Percentiles rank a stretch among this genome's conserved stretches.
These are phyloP conservation scores for Pisolithus orientalis DNA, from an alignment of 768 basidiomycete genomes.

Conservation along the genomic window DNA sequence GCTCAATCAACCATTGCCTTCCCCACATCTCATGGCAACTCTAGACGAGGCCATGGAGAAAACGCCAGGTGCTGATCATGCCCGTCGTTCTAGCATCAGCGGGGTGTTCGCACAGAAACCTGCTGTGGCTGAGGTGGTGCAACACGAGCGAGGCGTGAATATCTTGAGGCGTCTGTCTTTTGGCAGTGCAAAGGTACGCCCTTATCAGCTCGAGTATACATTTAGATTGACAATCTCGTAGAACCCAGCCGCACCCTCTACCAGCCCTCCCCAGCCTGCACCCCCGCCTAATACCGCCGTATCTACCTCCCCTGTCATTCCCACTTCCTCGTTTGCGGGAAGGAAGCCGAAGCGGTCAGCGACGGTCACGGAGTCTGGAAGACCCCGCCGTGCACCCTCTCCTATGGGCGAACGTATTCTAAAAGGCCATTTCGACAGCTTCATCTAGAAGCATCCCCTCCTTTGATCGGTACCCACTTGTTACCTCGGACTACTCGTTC, in stretches of 20 bases:
- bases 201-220: too few species aligned
- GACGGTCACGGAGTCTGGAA: slow-evolving; percentile 42
- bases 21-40: neutral
- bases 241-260: slow-evolving; percentile 12
- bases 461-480: neutral
- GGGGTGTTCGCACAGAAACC: slow-evolving; percentile 47
- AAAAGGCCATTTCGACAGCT: slow-evolving; percentile 88
- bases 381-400: slow-evolving; percentile 64
- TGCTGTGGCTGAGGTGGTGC: slow-evolving; percentile 38
- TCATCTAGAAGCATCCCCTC: slow-evolving; percentile 46
- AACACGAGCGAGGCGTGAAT: slow-evolving; percentile 61
- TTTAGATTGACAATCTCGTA: neutral
- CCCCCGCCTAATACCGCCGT: slow-evolving; percentile 49
- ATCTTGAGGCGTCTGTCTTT: slow-evolving; percentile 73
- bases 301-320: slow-evolving; percentile 15
- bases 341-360: slow-evolving; percentile 50
- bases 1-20: slow-evolving; percentile 1
- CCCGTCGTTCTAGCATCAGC: slow-evolving; percentile 56
- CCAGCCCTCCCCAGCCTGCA: slow-evolving; percentile 29
- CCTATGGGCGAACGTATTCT: slow-evolving; percentile 90
- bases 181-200: slow-evolving; percentile 53
- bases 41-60: slow-evolving; percentile 40
- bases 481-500: slow-evolving; percentile 1
- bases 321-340: slow-evolving; percentile 13
- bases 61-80: slow-evolving; percentile 38